Evolutionary conservation across 345 rosid genomes (phyloP).

Genomic region (Turritis glabra): DNA sequence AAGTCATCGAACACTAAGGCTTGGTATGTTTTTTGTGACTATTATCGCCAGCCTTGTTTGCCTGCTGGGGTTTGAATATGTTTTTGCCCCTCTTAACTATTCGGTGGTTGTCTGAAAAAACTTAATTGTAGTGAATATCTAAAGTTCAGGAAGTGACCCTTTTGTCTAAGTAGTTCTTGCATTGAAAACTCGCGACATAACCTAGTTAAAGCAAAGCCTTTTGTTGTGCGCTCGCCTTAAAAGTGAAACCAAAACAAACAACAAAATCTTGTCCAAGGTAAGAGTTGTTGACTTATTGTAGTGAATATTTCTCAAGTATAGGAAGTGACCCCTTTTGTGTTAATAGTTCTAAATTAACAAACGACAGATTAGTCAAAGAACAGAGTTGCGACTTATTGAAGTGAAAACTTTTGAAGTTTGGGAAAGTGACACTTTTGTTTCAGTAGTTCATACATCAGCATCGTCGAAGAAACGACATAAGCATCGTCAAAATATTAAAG

Average conservation of each 20-base stretch:
- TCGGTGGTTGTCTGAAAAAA: not conserved
- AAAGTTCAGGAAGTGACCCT: constrained; percentile 7
- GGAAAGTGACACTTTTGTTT: not conserved
- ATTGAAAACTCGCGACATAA: not conserved
- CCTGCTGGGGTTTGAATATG: constrained; percentile 3
- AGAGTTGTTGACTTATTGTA: not conserved
- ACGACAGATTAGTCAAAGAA: not conserved
- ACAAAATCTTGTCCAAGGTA: not conserved
- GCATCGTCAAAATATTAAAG: not conserved
- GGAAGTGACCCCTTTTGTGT: not conserved
- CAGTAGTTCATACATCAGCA: not conserved
- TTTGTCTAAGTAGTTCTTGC: not conserved
- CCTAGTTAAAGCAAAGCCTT: not conserved
- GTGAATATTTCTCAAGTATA: not conserved
- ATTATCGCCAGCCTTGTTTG: constrained; percentile 25
- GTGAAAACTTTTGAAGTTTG: not conserved
- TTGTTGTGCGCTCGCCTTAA: not conserved
- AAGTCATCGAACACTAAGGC: constrained; percentile 18
- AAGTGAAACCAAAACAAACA: not conserved
- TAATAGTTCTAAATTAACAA: not conserved
- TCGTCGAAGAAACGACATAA: not conserved
- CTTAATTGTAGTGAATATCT: not conserved
- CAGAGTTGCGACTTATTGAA: not conserved
- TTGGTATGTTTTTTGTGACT: constrained; percentile 23
- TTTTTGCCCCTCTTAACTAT: not conserved